These are phyloP conservation scores for Hemisphaericaspora subhashii DNA, from an alignment of 1,139 yeast genomes.

Conservation along the genomic window DNA sequence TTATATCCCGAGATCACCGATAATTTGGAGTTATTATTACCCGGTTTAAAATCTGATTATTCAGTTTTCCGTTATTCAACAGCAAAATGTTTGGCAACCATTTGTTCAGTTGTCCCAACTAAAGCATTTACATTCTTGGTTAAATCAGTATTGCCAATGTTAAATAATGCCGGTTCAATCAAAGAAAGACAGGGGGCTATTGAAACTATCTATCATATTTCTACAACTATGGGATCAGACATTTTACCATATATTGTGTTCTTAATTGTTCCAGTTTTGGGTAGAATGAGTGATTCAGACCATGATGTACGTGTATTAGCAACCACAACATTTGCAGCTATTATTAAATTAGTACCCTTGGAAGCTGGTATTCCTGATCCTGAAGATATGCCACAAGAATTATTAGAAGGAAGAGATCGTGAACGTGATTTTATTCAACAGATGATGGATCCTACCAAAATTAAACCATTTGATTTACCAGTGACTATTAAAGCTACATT, in stretches of 20 bases:
- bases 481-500: slow-evolving; percentile 90
- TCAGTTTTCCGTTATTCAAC: slow-evolving; percentile 89
- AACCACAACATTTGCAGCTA: slow-evolving; percentile 94
- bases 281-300: slow-evolving; percentile 97
- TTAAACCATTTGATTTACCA: slow-evolving; percentile 84
- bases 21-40: slow-evolving; percentile 49
- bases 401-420: slow-evolving; percentile 84
- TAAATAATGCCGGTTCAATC: slow-evolving; percentile 76
- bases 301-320: slow-evolving; percentile 87
- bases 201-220: slow-evolving; percentile 84
- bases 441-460: slow-evolving; percentile 97
- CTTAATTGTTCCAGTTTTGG: slow-evolving; percentile 91
- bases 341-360: slow-evolving; percentile 90
- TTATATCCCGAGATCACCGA: slow-evolving; percentile 52
- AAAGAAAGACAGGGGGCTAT: slow-evolving; percentile 89
- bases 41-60: slow-evolving; percentile 65
- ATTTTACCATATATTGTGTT: slow-evolving; percentile 94
- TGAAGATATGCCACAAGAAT: slow-evolving; percentile 80
- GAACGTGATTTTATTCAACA: slow-evolving; percentile 95
- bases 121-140: slow-evolving; percentile 78
- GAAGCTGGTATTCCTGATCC: slow-evolving; percentile 99
- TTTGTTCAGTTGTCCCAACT: slow-evolving; percentile 74
- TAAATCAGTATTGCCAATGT: slow-evolving; percentile 74
- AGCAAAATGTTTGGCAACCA: slow-evolving; percentile 84
- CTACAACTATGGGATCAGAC: slow-evolving; percentile 81